Base-by-base conservation (phyloP, 345 rosid genomes). In the Clausena lansium region DNA sequence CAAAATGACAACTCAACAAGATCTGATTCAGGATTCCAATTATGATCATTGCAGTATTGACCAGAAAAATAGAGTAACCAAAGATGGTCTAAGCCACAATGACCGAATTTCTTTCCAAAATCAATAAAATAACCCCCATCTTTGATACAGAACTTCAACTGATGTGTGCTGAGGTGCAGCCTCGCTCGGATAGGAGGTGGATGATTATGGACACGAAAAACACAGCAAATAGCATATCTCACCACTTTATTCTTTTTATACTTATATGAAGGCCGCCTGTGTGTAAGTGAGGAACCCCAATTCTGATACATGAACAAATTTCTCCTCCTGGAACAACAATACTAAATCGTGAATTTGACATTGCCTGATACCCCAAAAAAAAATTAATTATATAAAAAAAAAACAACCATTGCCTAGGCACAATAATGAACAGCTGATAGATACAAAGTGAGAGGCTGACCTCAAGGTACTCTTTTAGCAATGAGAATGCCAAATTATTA, bases 281-380 rank as follows among this genome's bases (percentile, higher is more conserved):
- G 5, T 4, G n/a, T 71, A 2, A 71, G 14, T 11, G 73, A 32
- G 14, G 67, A 55, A n/a, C 67, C 77, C 22, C 4, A 13, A 9
- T 4, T 58, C 38, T 57, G 66, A 19, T 65, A n/a, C 19, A n/a
- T 28, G 33, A 73, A 65, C 77, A 73, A 54, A 78, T 38, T 32
- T 72, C 32, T 20, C 73, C 20, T 28, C 81, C 81, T 0, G 77
- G 81, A 28, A 72, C 8, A 25, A 63, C 28, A 58, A 65, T 64
- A 10, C 69, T 28, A 38, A 8, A 38, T 50, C 20, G 15, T 50
- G 55, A 2, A 50, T 50, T 50, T 50, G 55, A 50, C 41, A 38
- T 1, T 38, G 41, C 41, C 7, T 39, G 54, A 13, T 11, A 9
- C 47, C 50, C 41, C 8, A 38, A 38, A 7, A 7, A 38, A 38